Conservation (phyloP, 306 rosid genomes). For the Rosa chinensis region DNA sequence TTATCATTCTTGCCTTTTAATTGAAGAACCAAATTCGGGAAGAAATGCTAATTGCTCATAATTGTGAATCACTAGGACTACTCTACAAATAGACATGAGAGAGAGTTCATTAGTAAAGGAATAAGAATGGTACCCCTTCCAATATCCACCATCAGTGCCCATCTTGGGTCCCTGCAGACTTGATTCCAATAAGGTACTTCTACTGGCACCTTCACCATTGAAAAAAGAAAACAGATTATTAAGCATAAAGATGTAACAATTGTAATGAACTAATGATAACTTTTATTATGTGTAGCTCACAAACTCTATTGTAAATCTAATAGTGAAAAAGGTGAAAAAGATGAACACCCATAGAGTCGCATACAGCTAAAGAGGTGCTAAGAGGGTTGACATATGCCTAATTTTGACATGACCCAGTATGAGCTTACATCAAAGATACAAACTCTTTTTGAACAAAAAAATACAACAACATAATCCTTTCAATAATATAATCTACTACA, state of each 20-base stretch:
- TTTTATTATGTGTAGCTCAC: too few species aligned
- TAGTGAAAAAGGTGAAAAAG: too few species aligned
- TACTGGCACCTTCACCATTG: conserved; percentile 26
- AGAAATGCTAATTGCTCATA: neutral
- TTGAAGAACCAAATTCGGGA: too few species aligned
- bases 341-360: too few species aligned
- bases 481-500: too few species aligned
- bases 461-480: neutral
- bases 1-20: too few species aligned
- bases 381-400: too few species aligned
- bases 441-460: too few species aligned
- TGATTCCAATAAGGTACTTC: conserved; percentile 57
- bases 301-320: too few species aligned
- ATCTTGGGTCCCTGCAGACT: conserved; percentile 64
- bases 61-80: neutral
- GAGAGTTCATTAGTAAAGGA: conserved; percentile 4
- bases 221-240: conserved; percentile 8
- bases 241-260: neutral
- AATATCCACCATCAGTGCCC: conserved; percentile 87
- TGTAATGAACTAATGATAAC: neutral
- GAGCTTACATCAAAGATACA: too few species aligned
- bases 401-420: too few species aligned
- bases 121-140: conserved; percentile 61
- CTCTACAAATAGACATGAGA: conserved; percentile 1
- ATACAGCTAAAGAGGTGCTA: too few species aligned